Evolutionary conservation across 441 rosid species (phyloP), one percentile per base, ranked within the genome.

Genomic region (Bruguiera hainesii): DNA sequence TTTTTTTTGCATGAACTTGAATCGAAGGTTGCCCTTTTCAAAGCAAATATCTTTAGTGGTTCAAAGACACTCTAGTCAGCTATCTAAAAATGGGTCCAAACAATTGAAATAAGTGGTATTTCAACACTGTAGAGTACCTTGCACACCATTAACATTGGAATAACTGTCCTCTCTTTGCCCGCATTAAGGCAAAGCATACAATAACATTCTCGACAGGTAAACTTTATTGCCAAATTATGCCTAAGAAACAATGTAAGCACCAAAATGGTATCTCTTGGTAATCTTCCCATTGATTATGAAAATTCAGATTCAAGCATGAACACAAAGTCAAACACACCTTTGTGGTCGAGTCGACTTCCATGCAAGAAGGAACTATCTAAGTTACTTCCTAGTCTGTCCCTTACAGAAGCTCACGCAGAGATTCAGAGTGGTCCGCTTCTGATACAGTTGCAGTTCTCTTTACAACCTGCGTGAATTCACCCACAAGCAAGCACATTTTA

Each of bases 371-470:
- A 81, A 71, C 70, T 50, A 72, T 83, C 93, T 16, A 66, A 65
- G 79, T 67, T 81, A 60, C 79, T 72, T 42, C 97, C 98, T 75
- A 90, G 74, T 79, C 98, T 83, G 62, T 93, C 97, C 75, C 88
- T 86, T 9, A 84, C 83, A 39, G 98, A 81, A 61, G 86, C 85
- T 93, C 89, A 31, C 76, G 78, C 60, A 67, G 60, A 31, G 78
- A 80, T 66, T 74, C 84, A 52, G 75, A 67, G 56, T 61, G 70
- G 18, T 72, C 81, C 61, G 31, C 76, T 57, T 78, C 82, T 8
- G 84, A 73, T 55, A 75, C 79, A 69, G 71, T 66, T 37, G 79
- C 86, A 66, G 79, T 78, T 79, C 95, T 86, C 84, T 83, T 90
- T 55, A 90, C 91, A 71, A 87, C 96, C 97, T 93, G 87, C 50